Evolutionary conservation across 768 basidiomycete genomes (phyloP).

Genomic region (Tephrocybe sp.): DNA sequence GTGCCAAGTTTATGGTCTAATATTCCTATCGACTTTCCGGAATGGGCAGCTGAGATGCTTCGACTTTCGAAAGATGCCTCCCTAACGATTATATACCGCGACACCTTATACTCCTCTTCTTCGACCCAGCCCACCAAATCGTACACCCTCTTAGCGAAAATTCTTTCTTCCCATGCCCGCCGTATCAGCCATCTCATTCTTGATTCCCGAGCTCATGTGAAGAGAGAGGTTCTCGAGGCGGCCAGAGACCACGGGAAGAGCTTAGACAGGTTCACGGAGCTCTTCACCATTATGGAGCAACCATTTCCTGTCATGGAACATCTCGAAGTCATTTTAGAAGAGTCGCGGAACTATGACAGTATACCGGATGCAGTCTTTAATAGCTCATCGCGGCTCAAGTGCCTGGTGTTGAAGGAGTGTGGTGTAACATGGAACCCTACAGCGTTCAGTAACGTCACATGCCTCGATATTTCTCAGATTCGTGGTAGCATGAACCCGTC

Average conservation of each 20-base stretch:
- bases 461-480: neutral
- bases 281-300: neutral
- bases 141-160: neutral
- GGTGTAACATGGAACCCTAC: neutral
- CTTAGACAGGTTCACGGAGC: neutral
- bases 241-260: neutral
- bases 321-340: neutral
- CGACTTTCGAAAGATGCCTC: neutral
- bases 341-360: neutral
- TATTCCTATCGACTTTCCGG: neutral
- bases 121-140: neutral
- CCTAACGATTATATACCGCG: neutral
- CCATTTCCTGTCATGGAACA: neutral
- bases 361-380: neutral
- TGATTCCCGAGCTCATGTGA: neutral
- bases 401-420: neutral
- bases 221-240: neutral
- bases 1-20: constrained; percentile 2
- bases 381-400: neutral
- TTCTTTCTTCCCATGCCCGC: too few relatives aligned
- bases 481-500: neutral
- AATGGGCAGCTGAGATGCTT: constrained; percentile 6
- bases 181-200: too few relatives aligned
- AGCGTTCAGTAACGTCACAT: neutral
- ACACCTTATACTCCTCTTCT: neutral